A percentile compares a stretch with the other conserved stretches of the same genome.
These are phyloP conservation scores for Ustilago cynodontis DNA, from an alignment of 1,284 basidiomycete species.

Conservation along the genomic window DNA sequence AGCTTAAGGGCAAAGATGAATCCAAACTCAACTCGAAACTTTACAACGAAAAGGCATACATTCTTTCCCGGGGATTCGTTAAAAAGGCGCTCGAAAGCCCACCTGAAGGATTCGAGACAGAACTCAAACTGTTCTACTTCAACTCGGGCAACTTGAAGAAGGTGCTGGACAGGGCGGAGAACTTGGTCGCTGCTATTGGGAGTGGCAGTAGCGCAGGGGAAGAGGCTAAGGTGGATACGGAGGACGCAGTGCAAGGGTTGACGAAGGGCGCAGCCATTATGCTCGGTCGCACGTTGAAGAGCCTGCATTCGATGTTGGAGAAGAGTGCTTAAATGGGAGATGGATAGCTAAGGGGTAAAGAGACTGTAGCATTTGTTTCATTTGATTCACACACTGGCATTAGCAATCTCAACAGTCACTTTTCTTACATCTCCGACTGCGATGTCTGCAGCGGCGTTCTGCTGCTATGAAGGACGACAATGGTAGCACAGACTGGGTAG, in stretches of 20 bases:
- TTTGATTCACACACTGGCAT: not conserved
- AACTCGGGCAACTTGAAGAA: slow-evolving; percentile 25
- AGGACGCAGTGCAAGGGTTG: slow-evolving; percentile 63
- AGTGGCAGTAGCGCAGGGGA: not conserved
- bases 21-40: slow-evolving; percentile 80
- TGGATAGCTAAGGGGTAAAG: not conserved
- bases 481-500: not conserved
- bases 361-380: not conserved
- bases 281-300: slow-evolving; percentile 32
- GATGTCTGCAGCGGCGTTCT: too few relatives aligned
- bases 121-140: slow-evolving; percentile 81
- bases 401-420: not conserved
- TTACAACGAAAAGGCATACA: slow-evolving; percentile 92
- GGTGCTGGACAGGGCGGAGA: slow-evolving; percentile 28
- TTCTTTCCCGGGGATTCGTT: slow-evolving; percentile 88
- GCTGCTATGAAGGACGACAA: too few relatives aligned
- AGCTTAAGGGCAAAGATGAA: slow-evolving; percentile 78
- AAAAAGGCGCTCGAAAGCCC: slow-evolving; percentile 84
- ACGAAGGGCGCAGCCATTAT: slow-evolving; percentile 52
- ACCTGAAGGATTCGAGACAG: slow-evolving; percentile 78
- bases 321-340: not conserved
- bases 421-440: not conserved
- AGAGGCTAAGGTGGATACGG: slow-evolving; percentile 42
- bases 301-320: slow-evolving; percentile 9
- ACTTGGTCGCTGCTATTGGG: slow-evolving; percentile 12